A percentile compares a stretch with the other conserved stretches of the same genome.
Evolutionary conservation across 2,329 filamentous ascomycete genomes (phyloP).

Genomic region (Emergomyces pasteurianus): DNA sequence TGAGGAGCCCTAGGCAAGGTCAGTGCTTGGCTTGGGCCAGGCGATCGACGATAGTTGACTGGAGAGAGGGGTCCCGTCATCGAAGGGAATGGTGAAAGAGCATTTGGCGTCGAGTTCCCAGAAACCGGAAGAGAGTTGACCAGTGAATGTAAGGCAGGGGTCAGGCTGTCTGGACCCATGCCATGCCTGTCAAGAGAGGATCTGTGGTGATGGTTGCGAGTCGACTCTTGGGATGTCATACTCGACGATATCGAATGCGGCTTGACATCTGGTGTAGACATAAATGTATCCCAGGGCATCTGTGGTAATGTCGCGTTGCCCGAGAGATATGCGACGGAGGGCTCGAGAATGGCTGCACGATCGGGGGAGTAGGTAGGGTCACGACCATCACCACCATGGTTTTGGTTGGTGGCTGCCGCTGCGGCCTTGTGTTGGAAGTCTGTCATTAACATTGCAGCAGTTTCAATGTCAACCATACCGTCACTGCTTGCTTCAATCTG

Average conservation of each 20-base stretch:
- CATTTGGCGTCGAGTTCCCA: constrained; percentile 56
- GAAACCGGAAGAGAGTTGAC: constrained; percentile 59
- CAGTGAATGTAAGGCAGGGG: constrained; percentile 58
- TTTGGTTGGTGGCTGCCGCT: constrained; percentile 46
- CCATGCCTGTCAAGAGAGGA: constrained; percentile 54
- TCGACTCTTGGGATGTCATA: constrained; percentile 54
- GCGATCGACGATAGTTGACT: constrained; percentile 57
- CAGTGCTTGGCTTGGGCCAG: constrained; percentile 53
- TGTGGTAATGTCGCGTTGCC: constrained; percentile 72
- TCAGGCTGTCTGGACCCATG: constrained; percentile 47
- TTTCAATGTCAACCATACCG: constrained; percentile 88
- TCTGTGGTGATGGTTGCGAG: constrained; percentile 45
- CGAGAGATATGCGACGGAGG: constrained; percentile 62
- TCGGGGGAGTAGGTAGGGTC: constrained; percentile 61
- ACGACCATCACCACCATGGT: constrained; percentile 32
- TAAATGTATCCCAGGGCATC: constrained; percentile 84
- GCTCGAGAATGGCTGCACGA: constrained; percentile 61
- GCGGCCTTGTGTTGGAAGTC: constrained; percentile 96
- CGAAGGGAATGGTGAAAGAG: constrained; percentile 59
- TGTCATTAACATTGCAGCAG: constrained; percentile 95
- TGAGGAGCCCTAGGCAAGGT: constrained; percentile 64
- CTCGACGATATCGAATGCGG: constrained; percentile 60
- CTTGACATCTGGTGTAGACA: constrained; percentile 62
- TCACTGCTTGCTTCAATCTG: constrained; percentile 87
- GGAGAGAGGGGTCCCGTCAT: constrained; percentile 57